Evolutionary conservation across 768 basidiomycete species (phyloP).

Genomic region (Boletus speciosus): DNA sequence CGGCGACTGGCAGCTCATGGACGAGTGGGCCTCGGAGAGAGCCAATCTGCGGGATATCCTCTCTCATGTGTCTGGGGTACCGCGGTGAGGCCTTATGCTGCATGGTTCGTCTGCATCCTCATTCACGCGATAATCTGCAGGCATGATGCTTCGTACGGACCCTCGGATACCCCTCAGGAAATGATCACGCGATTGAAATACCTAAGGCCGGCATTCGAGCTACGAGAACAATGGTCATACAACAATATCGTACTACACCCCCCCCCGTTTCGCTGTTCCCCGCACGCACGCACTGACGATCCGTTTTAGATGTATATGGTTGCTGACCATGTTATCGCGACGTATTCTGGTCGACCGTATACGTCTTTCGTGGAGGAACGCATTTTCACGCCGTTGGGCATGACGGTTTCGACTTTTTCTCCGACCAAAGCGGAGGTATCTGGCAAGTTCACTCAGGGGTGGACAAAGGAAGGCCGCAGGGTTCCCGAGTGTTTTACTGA

Average conservation of each 20-base stretch:
- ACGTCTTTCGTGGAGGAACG: constrained; percentile 40
- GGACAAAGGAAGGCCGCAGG: constrained; percentile 31
- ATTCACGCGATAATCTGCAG: constrained; percentile 12
- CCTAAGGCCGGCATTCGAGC: constrained; percentile 32
- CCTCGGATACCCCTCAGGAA: constrained; percentile 25
- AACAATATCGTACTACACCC: constrained; percentile 33
- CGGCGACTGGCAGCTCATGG: constrained; percentile 37
- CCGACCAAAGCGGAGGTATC: constrained; percentile 28
- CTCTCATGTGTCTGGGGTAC: constrained; percentile 40
- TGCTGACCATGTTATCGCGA: constrained; percentile 32
- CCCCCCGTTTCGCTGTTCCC: background rate
- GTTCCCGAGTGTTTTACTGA: constrained; percentile 34
- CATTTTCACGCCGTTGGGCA: constrained; percentile 39
- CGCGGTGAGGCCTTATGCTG: constrained; percentile 22
- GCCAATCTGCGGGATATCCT: constrained; percentile 38
- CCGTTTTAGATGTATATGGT: constrained; percentile 39
- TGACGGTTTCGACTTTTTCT: constrained; percentile 40
- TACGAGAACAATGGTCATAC: constrained; percentile 38
- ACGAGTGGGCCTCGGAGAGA: constrained; percentile 36
- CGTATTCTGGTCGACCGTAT: constrained; percentile 33
- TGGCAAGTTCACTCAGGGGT: constrained; percentile 34
- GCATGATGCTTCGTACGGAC: constrained; percentile 33
- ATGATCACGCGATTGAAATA: constrained; percentile 25
- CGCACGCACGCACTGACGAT: no score
- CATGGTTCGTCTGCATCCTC: background rate